Evolutionary conservation across 495 filamentous ascomycete species (phyloP), one percentile per base, ranked within the genome.

Genomic region (Penicillium pancosmium): DNA sequence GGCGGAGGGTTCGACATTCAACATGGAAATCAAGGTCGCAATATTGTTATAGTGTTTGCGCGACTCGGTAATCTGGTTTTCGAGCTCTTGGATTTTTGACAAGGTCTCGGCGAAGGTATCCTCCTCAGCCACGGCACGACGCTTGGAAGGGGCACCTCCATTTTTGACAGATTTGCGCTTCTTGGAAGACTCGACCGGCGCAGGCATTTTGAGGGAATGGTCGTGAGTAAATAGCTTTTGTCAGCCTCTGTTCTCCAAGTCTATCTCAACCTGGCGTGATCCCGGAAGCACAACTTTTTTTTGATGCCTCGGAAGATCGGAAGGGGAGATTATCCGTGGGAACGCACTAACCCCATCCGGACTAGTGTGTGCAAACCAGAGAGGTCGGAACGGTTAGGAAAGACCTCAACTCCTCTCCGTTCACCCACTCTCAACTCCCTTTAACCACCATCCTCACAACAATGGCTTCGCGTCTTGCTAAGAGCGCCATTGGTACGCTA

Each of bases 401-500:
- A 73, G 73, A 80, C 71, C 64, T 73, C 69, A 74, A 74, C 78
- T 79, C 72, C 72, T 78, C 72, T 78, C 73, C 71, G 72, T 73
- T 77, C 73, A 72, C 61, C 73, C 73, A 73, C 69, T 68, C 69
- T 66, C 70, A 71, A 71, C 62, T 67, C 58, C 56, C 59, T 68
- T 69, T 57, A 56, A 67, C 72, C 68, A 57, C 56, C 66, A 72
- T 70, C 70, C 68, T 67, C 64, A 84, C 64, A 84, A 87, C 83
- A 89, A 97, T 97, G 93, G 92, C 91, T 83, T 94, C 91, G 75
- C 90, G 92, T 82, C 81, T 97, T 78, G 90, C 89, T 85, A 90
- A 88, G 84, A 91, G 84, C 83, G 91, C 91, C 79, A 78, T 92
- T 78, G 91, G 92, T 96, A 86, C 80, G 91, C 84, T 18, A 6